Base-by-base conservation (phyloP, 2,329 filamentous ascomycete genomes). In the Fusarium decemcellulare region DNA sequence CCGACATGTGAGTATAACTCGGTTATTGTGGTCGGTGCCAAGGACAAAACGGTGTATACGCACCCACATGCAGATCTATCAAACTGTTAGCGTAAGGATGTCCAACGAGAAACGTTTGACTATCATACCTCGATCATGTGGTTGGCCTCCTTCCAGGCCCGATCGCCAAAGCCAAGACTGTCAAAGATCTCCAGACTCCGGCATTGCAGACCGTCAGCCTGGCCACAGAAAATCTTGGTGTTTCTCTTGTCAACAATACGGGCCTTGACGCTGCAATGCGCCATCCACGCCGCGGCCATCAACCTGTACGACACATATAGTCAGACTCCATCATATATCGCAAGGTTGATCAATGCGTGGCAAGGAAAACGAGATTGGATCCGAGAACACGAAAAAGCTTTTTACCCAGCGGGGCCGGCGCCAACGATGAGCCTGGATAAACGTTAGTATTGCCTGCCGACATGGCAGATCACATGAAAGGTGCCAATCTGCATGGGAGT, bases 181-280 rank as follows among this genome's bases (percentile, higher is more conserved):
- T 94, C 90, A 59, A 93, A 88, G n/a, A 93, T 92, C 77, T 94
- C 90, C 2, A 93, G 81, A 2, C 61, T 69, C 9, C 65, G 61
- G 14, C 61, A 66, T 44, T 69, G 67, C 15, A 69, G 61, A 15
- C 61, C 67, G 18, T 69, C 67, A 10, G 67, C 67, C 32, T 69
- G 67, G 11, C 48, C 48, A n/a, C 48, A 51, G 10, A 37, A 51
- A 32, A 51, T 51, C 32, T 69, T 69, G n/a, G 61, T 53, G 37
- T 54, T 67, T 27, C 65, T 55, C 37, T 69, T 69, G 18, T 69
- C 67, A 1, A 69, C 36, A 1, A 69, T 59, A 8, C 67, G 65
- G 3, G 67, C 63, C 16, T 63, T 69, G 53, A 69, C 60, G 6
- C 67, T 65, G 6, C 57, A 69, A 15, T 61, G 61, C 9, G 61